These are phyloP conservation scores for Pulveroboletus sp. DNA, from an alignment of 768 basidiomycete genomes.

Conservation along the genomic window DNA sequence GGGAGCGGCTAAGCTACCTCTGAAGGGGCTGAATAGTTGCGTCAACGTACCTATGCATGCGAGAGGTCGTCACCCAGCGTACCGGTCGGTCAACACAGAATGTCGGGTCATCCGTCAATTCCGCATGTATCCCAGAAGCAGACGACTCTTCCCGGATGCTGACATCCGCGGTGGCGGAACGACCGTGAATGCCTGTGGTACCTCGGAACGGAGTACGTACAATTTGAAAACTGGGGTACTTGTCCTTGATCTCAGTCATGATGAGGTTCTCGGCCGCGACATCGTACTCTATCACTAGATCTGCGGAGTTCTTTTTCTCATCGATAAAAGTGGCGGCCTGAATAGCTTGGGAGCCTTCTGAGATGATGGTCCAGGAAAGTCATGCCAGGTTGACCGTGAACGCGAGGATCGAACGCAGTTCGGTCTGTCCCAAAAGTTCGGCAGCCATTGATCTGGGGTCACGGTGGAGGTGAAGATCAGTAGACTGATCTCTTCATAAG, in stretches of 20 bases:
- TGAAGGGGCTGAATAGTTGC: constrained; percentile 29
- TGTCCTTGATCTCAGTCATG: constrained; percentile 55
- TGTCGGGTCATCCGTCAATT: constrained; percentile 84
- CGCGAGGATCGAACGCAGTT: constrained; percentile 58
- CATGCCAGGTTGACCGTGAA: constrained; percentile 70
- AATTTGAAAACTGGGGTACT: constrained; percentile 79
- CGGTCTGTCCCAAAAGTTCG: constrained; percentile 28
- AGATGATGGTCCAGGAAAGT: constrained; percentile 68
- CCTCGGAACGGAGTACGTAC: constrained; percentile 44
- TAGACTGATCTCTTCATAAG: no score
- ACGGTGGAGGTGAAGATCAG: no score
- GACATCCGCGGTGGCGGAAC: neutral
- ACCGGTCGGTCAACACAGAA: constrained; percentile 96
- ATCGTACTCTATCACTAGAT: constrained; percentile 94
- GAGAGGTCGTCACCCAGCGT: constrained; percentile 9
- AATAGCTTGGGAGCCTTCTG: constrained; percentile 74
- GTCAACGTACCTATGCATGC: neutral
- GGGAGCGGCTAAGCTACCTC: no score
- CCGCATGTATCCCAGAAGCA: constrained; percentile 62
- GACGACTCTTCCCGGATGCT: constrained; percentile 96
- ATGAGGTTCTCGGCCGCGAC: constrained; percentile 86
- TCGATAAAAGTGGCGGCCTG: constrained; percentile 54
- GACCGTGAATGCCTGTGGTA: neutral
- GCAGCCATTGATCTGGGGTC: constrained; percentile 8
- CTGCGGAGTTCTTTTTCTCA: constrained; percentile 92